Percentiles rank a stretch among this genome's conserved stretches.
Evolutionary conservation across 768 basidiomycete species (phyloP).

Genomic region (Podaxis sp.): DNA sequence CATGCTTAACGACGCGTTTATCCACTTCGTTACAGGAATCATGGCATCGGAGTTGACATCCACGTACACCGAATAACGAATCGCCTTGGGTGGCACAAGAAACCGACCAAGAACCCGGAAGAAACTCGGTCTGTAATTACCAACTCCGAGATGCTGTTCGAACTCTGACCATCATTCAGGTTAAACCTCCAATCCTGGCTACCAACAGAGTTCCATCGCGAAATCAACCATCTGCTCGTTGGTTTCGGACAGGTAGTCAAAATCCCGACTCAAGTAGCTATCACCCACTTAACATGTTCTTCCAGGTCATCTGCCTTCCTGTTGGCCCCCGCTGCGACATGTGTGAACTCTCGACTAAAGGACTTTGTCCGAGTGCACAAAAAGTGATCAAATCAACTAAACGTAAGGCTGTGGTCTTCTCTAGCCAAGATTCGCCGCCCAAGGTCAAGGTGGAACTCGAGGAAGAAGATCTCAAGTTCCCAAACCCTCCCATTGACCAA

Average conservation of each 20-base stretch:
- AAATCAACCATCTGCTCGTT: conserved; percentile 79
- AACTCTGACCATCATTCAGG: conserved; percentile 26
- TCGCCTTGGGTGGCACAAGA: conserved; percentile 87
- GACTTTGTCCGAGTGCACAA: conserved; percentile 65
- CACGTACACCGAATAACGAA: conserved; percentile 97
- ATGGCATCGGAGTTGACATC: conserved; percentile 93
- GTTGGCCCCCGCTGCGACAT: conserved; percentile 59
- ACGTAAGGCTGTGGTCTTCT: conserved; percentile 23
- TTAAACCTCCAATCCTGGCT: conserved; percentile 83
- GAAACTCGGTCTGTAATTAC: conserved; percentile 61
- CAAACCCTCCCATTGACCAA: conserved; percentile 1
- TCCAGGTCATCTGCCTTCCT: conserved; percentile 65
- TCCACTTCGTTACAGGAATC: conserved; percentile 46
- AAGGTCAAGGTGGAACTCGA: conserved; percentile 31
- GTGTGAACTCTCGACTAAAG: conserved; percentile 51
- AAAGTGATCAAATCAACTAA: conserved; percentile 17
- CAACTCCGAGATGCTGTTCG: background rate
- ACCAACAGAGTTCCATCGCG: conserved; percentile 62
- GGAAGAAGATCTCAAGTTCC: conserved; percentile 14
- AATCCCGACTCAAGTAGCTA: background rate
- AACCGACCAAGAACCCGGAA: conserved; percentile 81
- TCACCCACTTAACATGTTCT: background rate
- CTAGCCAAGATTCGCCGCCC: conserved; percentile 19
- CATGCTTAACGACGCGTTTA: background rate
- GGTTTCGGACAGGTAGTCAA: conserved; percentile 72